Evolutionary conservation across 352 stramenopile species (phyloP).

Genomic region (Phytophthora pistaciae): DNA sequence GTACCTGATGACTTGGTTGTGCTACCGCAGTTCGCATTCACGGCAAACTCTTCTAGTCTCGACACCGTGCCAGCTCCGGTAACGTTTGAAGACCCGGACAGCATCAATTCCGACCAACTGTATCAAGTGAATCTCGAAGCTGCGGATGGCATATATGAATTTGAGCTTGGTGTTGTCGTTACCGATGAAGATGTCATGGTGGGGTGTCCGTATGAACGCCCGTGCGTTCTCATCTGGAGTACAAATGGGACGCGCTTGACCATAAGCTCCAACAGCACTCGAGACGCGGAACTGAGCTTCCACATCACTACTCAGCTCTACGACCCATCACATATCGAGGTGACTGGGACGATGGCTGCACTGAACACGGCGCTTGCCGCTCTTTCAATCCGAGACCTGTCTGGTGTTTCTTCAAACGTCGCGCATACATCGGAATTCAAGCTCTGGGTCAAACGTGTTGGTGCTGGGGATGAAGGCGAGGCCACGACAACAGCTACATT

Average conservation of each 20-base stretch:
- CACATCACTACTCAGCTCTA: conserved; percentile 48
- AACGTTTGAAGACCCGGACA: conserved; percentile 66
- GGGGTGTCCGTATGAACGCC: conserved; percentile 54
- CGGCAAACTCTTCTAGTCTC: conserved; percentile 26
- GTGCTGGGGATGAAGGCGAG: conserved; percentile 9
- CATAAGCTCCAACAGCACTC: conserved; percentile 22
- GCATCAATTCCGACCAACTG: conserved; percentile 23
- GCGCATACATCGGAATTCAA: conserved; percentile 46
- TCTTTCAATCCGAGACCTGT: conserved; percentile 52
- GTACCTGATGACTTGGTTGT: conserved; percentile 54
- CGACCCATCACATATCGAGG: conserved; percentile 48
- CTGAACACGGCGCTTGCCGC: conserved; percentile 43
- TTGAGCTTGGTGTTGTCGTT: conserved; percentile 57
- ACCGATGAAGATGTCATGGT: conserved; percentile 65
- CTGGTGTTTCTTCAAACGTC: conserved; percentile 20
- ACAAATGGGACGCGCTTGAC: conserved; percentile 39
- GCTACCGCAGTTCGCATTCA: conserved; percentile 53
- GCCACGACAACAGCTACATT: conserved; percentile 28
- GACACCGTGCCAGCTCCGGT: conserved; percentile 45
- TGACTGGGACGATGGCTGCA: conserved; percentile 51
- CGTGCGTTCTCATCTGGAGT: conserved; percentile 53
- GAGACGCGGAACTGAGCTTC: conserved; percentile 28
- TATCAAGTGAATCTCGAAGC: conserved; percentile 64
- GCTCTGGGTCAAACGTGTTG: conserved; percentile 49
- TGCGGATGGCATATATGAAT: conserved; percentile 35